Percentiles rank a stretch among this genome's conserved stretches.
Conservation (phyloP, 2,329 filamentous ascomycete genomes). For the Phyllosticta citrichinensis region DNA sequence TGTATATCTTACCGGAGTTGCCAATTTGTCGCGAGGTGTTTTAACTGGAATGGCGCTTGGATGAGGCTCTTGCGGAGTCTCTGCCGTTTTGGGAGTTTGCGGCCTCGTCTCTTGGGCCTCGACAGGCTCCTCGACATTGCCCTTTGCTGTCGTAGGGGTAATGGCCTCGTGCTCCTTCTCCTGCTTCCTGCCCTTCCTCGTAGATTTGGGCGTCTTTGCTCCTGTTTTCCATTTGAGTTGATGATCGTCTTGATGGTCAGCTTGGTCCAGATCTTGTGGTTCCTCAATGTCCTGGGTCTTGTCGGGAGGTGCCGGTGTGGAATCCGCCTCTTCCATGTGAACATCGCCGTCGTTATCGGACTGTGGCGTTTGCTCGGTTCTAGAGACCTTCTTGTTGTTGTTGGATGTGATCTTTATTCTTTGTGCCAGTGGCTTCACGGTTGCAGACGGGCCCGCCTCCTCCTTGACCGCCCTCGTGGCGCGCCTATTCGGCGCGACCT, state of each 20-base stretch:
- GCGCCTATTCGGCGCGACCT: background rate
- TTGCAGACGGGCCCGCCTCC: background rate
- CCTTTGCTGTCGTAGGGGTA: background rate
- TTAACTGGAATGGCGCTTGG: background rate
- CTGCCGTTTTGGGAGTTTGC: background rate
- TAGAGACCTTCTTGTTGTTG: background rate
- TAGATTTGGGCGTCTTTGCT: background rate
- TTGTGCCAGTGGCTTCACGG: constrained; percentile 9
- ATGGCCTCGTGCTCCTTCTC: background rate
- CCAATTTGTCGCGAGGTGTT: background rate
- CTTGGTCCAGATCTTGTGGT: background rate
- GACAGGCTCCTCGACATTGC: constrained; percentile 23
- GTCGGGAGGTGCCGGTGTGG: background rate
- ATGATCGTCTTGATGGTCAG: background rate
- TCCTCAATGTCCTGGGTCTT: background rate
- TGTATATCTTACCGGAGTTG: background rate
- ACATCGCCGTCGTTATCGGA: background rate
- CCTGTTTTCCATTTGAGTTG: background rate
- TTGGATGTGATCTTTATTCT: constrained; percentile 4
- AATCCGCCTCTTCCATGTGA: background rate
- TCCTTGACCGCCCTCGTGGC: constrained; percentile 6
- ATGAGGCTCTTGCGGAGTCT: background rate
- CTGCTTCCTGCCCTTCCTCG: background rate
- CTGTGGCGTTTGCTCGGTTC: background rate
- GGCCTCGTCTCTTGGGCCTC: constrained; percentile 1